A percentile compares a stretch with the other conserved stretches of the same genome.
Conservation (phyloP, 108 stramenopile species). For the Nitzschia sp. region DNA sequence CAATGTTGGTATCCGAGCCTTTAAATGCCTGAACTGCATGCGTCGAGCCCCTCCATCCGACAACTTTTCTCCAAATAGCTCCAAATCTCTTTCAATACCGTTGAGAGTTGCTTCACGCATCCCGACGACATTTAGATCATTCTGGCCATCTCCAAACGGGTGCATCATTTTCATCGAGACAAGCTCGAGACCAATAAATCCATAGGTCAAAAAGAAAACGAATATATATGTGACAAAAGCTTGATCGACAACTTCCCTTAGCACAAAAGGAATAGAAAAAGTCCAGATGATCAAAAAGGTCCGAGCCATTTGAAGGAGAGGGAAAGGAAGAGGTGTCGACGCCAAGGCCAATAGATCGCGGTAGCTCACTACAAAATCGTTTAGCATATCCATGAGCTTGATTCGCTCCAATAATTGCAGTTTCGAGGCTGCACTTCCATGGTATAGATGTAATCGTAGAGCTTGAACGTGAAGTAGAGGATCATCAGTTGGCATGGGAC, state of each 20-base stretch:
- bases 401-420: slow-evolving; percentile 46
- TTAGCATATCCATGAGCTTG: slow-evolving; percentile 41
- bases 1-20: slow-evolving; percentile 1
- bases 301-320: slow-evolving; percentile 62
- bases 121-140: slow-evolving; percentile 44
- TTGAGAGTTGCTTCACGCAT: slow-evolving; percentile 39
- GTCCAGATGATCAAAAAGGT: slow-evolving; percentile 60
- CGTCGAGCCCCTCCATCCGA: background rate
- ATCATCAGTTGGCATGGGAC: slow-evolving; percentile 18
- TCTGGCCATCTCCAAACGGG: slow-evolving; percentile 45
- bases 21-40: background rate
- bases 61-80: slow-evolving; percentile 8
- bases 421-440: slow-evolving; percentile 13
- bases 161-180: slow-evolving; percentile 45
- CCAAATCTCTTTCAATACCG: slow-evolving; percentile 42
- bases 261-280: slow-evolving; percentile 46
- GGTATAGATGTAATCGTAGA: slow-evolving; percentile 49
- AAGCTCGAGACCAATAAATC: slow-evolving; percentile 61
- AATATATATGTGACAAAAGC: slow-evolving; percentile 32
- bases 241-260: slow-evolving; percentile 27
- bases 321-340: slow-evolving; percentile 60
- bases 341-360: slow-evolving; percentile 35
- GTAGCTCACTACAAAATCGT: slow-evolving; percentile 39
- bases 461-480: slow-evolving; percentile 47
- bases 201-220: slow-evolving; percentile 63